Evolutionary conservation across 768 basidiomycete species (phyloP).

Genomic region (Boletus reticuloceps): DNA sequence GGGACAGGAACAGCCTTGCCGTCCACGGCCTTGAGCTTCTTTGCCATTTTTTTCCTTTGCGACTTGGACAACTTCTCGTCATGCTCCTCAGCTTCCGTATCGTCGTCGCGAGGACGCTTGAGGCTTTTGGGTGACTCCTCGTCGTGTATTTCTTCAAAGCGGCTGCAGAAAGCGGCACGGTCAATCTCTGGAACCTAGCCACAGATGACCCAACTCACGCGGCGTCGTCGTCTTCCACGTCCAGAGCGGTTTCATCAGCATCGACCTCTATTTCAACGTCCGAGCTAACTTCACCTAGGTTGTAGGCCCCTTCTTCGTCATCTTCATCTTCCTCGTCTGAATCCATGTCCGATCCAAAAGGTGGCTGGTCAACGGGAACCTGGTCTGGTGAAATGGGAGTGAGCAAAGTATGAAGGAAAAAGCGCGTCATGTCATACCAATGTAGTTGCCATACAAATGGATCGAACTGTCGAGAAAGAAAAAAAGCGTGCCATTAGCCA

Average conservation of each 20-base stretch:
- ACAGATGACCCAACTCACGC: constrained; percentile 35
- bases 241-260: constrained; percentile 56
- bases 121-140: constrained; percentile 36
- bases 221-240: constrained; percentile 41
- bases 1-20: constrained; percentile 39
- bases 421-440: constrained; percentile 44
- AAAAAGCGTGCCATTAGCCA: constrained; percentile 8
- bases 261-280: constrained; percentile 82
- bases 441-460: constrained; percentile 82
- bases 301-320: constrained; percentile 44
- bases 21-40: constrained; percentile 71
- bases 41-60: constrained; percentile 58
- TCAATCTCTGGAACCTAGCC: background rate
- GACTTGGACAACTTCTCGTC: constrained; percentile 47
- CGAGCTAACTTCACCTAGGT: constrained; percentile 75
- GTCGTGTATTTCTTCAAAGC: constrained; percentile 70
- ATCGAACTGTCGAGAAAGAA: constrained; percentile 51
- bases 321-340: constrained; percentile 41
- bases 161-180: constrained; percentile 30
- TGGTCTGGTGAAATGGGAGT: constrained; percentile 45
- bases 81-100: constrained; percentile 37
- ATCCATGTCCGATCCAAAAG: constrained; percentile 51
- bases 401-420: background rate
- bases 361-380: constrained; percentile 44
- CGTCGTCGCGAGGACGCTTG: constrained; percentile 75